Evolutionary conservation across 192 early-diverging fungal genomes (phyloP), one percentile per base, ranked within the genome.

Genomic region (Podila clonocystis): DNA sequence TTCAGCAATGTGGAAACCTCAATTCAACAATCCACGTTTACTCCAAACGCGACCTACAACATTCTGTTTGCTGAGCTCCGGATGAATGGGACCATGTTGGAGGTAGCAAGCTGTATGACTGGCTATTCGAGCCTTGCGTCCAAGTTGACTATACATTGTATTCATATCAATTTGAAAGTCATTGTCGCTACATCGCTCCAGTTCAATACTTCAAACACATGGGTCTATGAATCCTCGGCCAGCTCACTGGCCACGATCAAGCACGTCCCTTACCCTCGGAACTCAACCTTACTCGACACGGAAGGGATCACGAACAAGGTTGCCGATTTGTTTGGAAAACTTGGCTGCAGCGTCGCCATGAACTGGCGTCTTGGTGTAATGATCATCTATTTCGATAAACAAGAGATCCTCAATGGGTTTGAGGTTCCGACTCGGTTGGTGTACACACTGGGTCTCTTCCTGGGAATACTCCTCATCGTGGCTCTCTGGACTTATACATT

Each of bases 21-120:
- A n/a, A 15, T 57, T 24, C 55, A 57, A 57, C 55, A 57, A 57
- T 57, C 55, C 20, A 57, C 55, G 6, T 57, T 57, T 57, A n/a
- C 20, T 24, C 7, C 55, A 15, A 57, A 57, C 55, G 55, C 7
- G 7, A 57, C 55, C 6, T 57, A 13, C 26, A 57, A 20, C 26
- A 20, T 57, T 20, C 5, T 57, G 55, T 57, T 57, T 57, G 55
- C 55, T 22, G 55, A 57, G 55, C 9, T n/a, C 6, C 55, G 55
- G 20, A 13, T 57, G 55, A 20, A 57, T 24, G 55, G 55, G 55
- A 15, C 55, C 55, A 7, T 57, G 55, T 7, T 57, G 7, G 55
- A 57, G 20, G 26, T n/a, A 5, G 55, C 55, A 20, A n/a, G 55
- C 7, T 57, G 55, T n/a, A 57, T 57, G 55, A 15, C 55, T 13